Percentiles rank a stretch among this genome's conserved stretches.
phyloP scores from a whole-genome alignment of 495 filamentous ascomycete species.

The Echria macrotheca region DNA sequence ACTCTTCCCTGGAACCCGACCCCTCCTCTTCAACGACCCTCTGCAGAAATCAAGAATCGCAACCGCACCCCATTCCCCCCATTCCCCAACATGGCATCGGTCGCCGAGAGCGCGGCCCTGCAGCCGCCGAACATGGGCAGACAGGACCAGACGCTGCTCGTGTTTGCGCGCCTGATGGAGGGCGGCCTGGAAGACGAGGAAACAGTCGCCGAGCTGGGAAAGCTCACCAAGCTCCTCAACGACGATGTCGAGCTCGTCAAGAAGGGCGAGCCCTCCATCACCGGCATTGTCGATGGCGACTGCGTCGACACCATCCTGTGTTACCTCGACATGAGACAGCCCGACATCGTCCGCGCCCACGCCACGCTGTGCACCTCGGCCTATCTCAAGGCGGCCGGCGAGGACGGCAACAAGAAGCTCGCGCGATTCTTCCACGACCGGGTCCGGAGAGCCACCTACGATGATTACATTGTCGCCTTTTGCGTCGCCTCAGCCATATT shows the following conservation, averaged over 20 bases:
- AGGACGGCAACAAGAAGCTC: conserved; percentile 60
- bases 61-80: background rate
- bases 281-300: conserved; percentile 67
- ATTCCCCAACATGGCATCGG: background rate
- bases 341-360: conserved; percentile 61
- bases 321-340: conserved; percentile 70
- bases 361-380: conserved; percentile 72
- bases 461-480: conserved; percentile 68
- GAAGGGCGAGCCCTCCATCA: conserved; percentile 43
- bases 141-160: conserved; percentile 44
- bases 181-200: conserved; percentile 51
- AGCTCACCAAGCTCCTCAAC: conserved; percentile 46
- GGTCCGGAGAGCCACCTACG: conserved; percentile 45
- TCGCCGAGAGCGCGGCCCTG: conserved; percentile 1
- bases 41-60: no score
- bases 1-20: background rate
- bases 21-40: no score
- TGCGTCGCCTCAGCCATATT: conserved; percentile 85
- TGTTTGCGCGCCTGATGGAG: conserved; percentile 52
- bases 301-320: conserved; percentile 72
- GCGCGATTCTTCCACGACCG: conserved; percentile 57
- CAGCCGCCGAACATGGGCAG: conserved; percentile 14
- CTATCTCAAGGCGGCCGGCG: conserved; percentile 69
- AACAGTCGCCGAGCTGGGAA: conserved; percentile 41
- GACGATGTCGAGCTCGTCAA: conserved; percentile 37